Base-by-base conservation (phyloP, 192 early-diverging fungal genomes). In the Oehlia diaphana region DNA sequence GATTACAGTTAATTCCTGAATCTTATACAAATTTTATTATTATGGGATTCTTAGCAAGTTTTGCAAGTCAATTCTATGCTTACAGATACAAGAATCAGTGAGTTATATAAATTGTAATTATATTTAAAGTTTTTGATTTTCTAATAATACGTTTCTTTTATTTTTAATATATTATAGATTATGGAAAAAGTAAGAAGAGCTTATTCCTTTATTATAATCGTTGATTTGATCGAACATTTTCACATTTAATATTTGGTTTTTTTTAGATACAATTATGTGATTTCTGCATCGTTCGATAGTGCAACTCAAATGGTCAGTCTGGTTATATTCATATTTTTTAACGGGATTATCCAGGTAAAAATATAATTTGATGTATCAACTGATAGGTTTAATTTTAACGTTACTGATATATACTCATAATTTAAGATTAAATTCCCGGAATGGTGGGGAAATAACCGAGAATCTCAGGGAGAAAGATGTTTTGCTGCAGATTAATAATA, bases 221-320 rank as follows among this genome's bases (percentile, higher is more conserved):
- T 19, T 44, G 14, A n/a, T 3, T 2, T 42, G 7, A 70, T n/a
- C 14, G 3, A 31, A 31, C 9, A 10, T 21, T 44, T 69, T 69
- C 31, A 4, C 9, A 21, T 37, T 10, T 70, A 21, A 39, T 44
- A 12, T 2, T 5, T 39, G 21, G 12, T 10, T n/a, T 9, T 37
- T 42, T 39, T 37, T 58, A 74, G 72, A 47, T 92, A 92, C 83
- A 94, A 93, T 79, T 94, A 93, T 80, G 84, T 94, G 33, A 64
- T 92, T 7, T 89, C 86, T 9, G 91, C 92, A 12, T 90, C 90
- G 5, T 71, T 92, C 23, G 93, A 92, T 81, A 83, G 86, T 16
- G 93, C 91, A 21, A 77, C 88, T 14, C 83, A 86, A 5, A 62
- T 87, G 6, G 81, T 83, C 62, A 84, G 80, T 0, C 74, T 87